Base-by-base conservation (phyloP, 768 basidiomycete genomes). In the Kwoniella sp. region DNA sequence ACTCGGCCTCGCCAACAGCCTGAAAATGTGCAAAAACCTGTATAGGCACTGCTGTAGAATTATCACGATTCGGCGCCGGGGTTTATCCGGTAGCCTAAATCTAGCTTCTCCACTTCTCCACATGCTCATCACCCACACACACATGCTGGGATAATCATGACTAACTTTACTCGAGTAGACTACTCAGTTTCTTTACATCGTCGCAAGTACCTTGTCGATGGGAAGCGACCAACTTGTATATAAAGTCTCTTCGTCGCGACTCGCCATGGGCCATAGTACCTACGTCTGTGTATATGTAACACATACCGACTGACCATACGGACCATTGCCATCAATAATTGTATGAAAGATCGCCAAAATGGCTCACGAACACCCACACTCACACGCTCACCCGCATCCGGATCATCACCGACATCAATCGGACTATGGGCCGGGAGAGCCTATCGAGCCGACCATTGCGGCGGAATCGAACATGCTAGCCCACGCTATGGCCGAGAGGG, bases 361-460 rank as follows among this genome's bases (percentile, higher is more conserved):
- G 50, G 2, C 50, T 11, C 50, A 51, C 8, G 8, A 7, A 4
- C 47, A 48, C 47, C 47, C n/a, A n/a, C n/a, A n/a, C n/a, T n/a
- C n/a, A n/a, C n/a, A n/a, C n/a, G n/a, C n/a, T n/a, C n/a, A 48
- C 5, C 47, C 23, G 47, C 34, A 34, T 5, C 34, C 34, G 34
- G 8, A 45, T 11, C 8, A 11, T 17, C 41, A 45, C 3, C 41
- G 41, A 11, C 41, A 45, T 17, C 41, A 45, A 17, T 25, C 51
- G 25, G 60, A 61, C 25, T 61, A 61, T 54, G n/a, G 51, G 7
- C 62, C 62, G 7, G 45, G 47, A 9, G 62, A 63, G 58, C 62
- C 62, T 17, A 55, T 63, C 2, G 62, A 63, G 45, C 62, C 62
- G 13, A 63, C 62, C 37, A 28, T 63, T 9, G 54, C 62, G 8